Evolutionary conservation across 345 rosid genomes (phyloP), one percentile per base, ranked within the genome.

Genomic region (Raphanus sativus): DNA sequence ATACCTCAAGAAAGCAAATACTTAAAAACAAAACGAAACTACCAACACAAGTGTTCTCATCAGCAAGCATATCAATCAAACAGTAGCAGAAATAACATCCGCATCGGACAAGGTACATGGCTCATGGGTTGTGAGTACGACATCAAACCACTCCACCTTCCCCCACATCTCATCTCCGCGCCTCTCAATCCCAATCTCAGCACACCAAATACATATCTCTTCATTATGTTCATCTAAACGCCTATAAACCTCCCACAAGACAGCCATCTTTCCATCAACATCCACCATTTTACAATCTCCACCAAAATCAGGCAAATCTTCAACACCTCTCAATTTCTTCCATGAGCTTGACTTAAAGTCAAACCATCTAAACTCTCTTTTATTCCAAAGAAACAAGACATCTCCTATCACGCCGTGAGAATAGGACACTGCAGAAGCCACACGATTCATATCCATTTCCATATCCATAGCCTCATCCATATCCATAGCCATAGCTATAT

Each of bases 241-340:
- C n/a, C 52, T 15, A 42, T 4, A 12, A 42, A 42, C 52, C 15
- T 42, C 12, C 52, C 52, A 42, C 15, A 42, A 42, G 52, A 45
- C 30, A 8, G 5, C 67, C 12, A 72, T 61, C 17, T 62, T 72
- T 0, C 60, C 75, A 72, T 60, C 68, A 72, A 62, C 16, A 62
- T 62, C 75, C 29, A 61, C 75, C 13, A 62, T 62, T 42, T 72
- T 42, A 45, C 5, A 29, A 9, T 28, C 0, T 0, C 5, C 8
- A n/a, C 1, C 2, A 56, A 61, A 42, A 16, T 30, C 60, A 29
- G 30, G 68, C 32, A 72, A 62, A 4, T 66, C 75, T 61, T 61
- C 75, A 62, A 45, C 2, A 11, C 67, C 59, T 0, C 15, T 26
- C 67, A 60, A 3, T 0, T 8, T 2, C 29, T 71, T 61, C 75